Conservation (phyloP, 169 alveolate genomes). For the Cryptosporidium viatorum region DNA sequence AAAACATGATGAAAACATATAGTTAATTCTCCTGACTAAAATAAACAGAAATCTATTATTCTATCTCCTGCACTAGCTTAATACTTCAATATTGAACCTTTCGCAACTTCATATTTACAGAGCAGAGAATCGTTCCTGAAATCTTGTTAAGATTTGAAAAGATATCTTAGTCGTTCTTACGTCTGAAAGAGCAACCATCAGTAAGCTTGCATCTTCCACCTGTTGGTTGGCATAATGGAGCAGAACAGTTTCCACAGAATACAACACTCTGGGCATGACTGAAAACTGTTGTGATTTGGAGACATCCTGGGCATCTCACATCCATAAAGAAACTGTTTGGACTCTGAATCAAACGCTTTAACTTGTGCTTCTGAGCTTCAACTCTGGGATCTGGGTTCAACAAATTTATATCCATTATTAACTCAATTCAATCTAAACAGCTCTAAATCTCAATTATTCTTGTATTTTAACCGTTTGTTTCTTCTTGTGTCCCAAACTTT, state of each 20-base stretch:
- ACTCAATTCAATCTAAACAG: slow-evolving; percentile 12
- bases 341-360: slow-evolving; percentile 95
- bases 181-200: slow-evolving; percentile 95
- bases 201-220: slow-evolving; percentile 97
- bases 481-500: slow-evolving; percentile 14
- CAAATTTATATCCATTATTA: slow-evolving; percentile 94
- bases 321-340: slow-evolving; percentile 99
- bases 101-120: slow-evolving; percentile 29
- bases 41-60: slow-evolving; percentile 9
- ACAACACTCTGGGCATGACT: slow-evolving; percentile 95
- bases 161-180: slow-evolving; percentile 85
- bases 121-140: slow-evolving; percentile 19
- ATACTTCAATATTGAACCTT: slow-evolving; percentile 7
- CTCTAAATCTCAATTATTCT: slow-evolving; percentile 25
- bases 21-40: slow-evolving; percentile 38
- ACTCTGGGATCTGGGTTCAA: slow-evolving; percentile 94
- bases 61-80: slow-evolving; percentile 16
- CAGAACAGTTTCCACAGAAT: slow-evolving; percentile 93
- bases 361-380: slow-evolving; percentile 95
- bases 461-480: background rate
- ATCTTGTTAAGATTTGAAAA: background rate
- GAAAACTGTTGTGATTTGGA: slow-evolving; percentile 94
- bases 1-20: slow-evolving; percentile 8
- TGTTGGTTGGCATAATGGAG: slow-evolving; percentile 95
- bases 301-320: slow-evolving; percentile 96